These are phyloP conservation scores for Sclerotiophoma versabilis DNA, from an alignment of 2,329 filamentous ascomycete genomes.

Conservation along the genomic window DNA sequence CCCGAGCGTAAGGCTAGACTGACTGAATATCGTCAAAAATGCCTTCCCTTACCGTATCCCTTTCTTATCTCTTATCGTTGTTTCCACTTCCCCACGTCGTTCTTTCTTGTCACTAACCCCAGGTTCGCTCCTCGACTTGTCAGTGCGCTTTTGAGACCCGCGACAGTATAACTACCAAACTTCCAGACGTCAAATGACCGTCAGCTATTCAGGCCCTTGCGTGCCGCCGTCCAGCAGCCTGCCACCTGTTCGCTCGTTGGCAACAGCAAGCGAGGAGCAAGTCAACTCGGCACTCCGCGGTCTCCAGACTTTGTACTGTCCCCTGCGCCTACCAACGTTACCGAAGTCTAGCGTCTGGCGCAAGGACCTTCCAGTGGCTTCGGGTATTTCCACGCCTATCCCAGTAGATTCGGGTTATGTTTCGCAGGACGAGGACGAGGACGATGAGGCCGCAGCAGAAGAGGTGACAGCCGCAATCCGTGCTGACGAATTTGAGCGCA, in stretches of 20 bases:
- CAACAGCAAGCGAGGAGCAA: constrained; percentile 29
- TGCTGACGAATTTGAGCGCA: constrained; percentile 43
- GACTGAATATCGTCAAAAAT: constrained; percentile 20
- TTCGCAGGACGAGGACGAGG: constrained; percentile 42
- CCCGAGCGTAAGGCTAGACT: constrained; percentile 42
- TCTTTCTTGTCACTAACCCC: constrained; percentile 22
- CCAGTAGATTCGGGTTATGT: constrained; percentile 47
- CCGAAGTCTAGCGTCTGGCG: constrained; percentile 18
- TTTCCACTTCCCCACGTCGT: constrained; percentile 28
- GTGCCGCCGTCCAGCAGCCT: constrained; percentile 46
- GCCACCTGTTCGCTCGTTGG: constrained; percentile 35
- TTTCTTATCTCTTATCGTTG: constrained; percentile 29
- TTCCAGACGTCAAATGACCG: constrained; percentile 46
- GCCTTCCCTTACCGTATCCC: constrained; percentile 13
- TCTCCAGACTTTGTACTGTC: constrained; percentile 43
- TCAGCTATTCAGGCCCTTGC: constrained; percentile 29
- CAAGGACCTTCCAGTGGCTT: constrained; percentile 23
- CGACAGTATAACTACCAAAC: too few species aligned
- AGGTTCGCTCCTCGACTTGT: constrained; percentile 8
- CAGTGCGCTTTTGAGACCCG: too few species aligned
- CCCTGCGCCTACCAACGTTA: constrained; percentile 39
- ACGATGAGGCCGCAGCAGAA: constrained; percentile 26
- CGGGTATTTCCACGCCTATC: constrained; percentile 24
- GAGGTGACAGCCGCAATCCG: constrained; percentile 40
- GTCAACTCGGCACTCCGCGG: constrained; percentile 35